Base-by-base conservation (phyloP, 2,329 filamentous ascomycete genomes). In the Verruconis gallopava region DNA sequence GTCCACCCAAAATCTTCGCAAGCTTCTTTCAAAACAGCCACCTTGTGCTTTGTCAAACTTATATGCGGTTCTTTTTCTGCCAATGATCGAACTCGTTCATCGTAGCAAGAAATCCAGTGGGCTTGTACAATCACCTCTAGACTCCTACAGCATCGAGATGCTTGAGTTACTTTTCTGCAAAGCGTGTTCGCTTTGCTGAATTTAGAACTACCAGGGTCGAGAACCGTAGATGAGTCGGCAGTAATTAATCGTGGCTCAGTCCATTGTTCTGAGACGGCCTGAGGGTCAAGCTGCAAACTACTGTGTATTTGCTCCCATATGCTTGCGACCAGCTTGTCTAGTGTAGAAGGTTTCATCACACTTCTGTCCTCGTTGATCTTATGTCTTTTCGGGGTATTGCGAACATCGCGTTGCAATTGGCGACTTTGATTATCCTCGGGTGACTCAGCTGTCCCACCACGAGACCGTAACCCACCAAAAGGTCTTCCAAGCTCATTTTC, bases 111-210 rank as follows among this genome's bases (percentile, higher is more conserved):
- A 2, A 71, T 59, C 72, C 72, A 75, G 21, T 68, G 65, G 3
- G 71, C 69, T 49, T 75, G 71, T 2, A 75, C 68, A 18, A 75
- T 70, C 44, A 75, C 71, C 51, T 75, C 71, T n/a, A 74, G 58
- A 1, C 70, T 70, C n/a, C 71, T 60, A 42, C 66, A 72, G 1
- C 70, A 67, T 12, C 69, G 64, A 48, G 67, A 71, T n/a, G 68
- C 62, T 43, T 66, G 63, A 21, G 61, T 66, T n/a, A 66, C 58
- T 42, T 63, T 66, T 3, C 62, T 56, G 35, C 63, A 61, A 18
- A 67, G 58, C 1, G 64, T 49, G 21, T 61, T 67, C 59, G 66
- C 65, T 30, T 57, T 54, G 21, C 54, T 61, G 46, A 66, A 66
- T 2, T 50, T 53, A 15, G 51, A 46, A 5, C 46, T 47, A 21